phyloP scores from a whole-genome alignment of 805 yeast species.

The Starmerella cellae region DNA sequence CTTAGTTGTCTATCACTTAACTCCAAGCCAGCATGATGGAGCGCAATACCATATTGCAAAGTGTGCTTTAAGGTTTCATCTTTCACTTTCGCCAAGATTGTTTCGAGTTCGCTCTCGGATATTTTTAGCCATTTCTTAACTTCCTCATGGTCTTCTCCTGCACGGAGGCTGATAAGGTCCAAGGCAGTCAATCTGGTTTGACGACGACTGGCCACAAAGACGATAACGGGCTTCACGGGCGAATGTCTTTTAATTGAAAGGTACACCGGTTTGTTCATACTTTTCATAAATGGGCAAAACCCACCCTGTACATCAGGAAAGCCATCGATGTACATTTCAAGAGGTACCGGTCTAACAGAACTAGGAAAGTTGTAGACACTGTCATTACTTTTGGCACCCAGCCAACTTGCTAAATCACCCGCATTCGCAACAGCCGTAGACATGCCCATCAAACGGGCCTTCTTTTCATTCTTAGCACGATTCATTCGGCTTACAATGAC shows the following conservation, averaged over 20 bases:
- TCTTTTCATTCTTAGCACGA: slow-evolving; percentile 48
- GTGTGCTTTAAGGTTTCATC: slow-evolving; percentile 72
- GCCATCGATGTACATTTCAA: slow-evolving; percentile 78
- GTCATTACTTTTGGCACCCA: slow-evolving; percentile 41
- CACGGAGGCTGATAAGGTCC: slow-evolving; percentile 66
- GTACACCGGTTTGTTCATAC: slow-evolving; percentile 80
- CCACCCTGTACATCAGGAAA: slow-evolving; percentile 63
- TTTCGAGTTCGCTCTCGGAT: slow-evolving; percentile 49
- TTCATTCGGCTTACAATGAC: slow-evolving; percentile 85
- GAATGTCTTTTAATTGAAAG: slow-evolving; percentile 88
- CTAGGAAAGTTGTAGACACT: slow-evolving; percentile 71
- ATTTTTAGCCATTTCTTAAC: slow-evolving; percentile 58
- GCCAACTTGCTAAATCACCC: slow-evolving; percentile 75
- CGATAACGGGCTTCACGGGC: slow-evolving; percentile 67
- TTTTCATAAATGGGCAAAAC: slow-evolving; percentile 74
- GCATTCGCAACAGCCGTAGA: slow-evolving; percentile 82
- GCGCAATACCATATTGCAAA: slow-evolving; percentile 74
- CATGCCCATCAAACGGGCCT: slow-evolving; percentile 57
- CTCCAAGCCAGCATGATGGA: slow-evolving; percentile 95
- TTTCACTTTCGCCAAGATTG: slow-evolving; percentile 41
- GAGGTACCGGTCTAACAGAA: slow-evolving; percentile 73
- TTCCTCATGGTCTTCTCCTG: slow-evolving; percentile 42
- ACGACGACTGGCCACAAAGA: slow-evolving; percentile 74
- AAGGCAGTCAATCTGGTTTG: slow-evolving; percentile 71
- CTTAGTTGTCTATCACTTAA: slow-evolving; percentile 76